Base-by-base conservation (phyloP, 169 alveolate genomes). In the Plasmodium berghei region DNA sequence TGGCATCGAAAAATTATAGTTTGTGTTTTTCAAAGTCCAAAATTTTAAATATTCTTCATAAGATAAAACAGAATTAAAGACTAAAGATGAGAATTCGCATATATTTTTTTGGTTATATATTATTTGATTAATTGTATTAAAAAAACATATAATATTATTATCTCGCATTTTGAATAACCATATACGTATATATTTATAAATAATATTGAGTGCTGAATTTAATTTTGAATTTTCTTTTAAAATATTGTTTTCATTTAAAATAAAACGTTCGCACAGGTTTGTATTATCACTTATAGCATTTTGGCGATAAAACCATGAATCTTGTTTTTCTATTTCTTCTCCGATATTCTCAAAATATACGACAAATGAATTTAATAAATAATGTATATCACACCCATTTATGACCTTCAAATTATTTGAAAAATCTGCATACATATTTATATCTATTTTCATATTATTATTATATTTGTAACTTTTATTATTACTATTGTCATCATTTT, bases 301-400 rank as follows among this genome's bases (percentile, higher is more conserved):
- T 2, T 24, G 28, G 18, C 80, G 52, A 59, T 86, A 86, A 86
- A 86, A 86, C 91, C 91, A 86, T 6, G 63, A 10, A 2, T 86
- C 87, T 16, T 61, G 55, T 64, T 86, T 77, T 24, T 86, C 87
- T 16, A 86, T 59, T 14, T 14, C 54, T 52, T 86, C 91, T 3
- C 91, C 91, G 1, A 86, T 75, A 54, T 86, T 86, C 61, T 86
- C 91, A 22, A 70, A 86, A 49, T 71, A 86, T 9, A 86, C 22
- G 10, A 66, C 40, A 70, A 86, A 52, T 14, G 87, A 70, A 54
- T 86, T 45, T 5, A 64, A 40, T 45, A 70, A 67, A 61, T 69
- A 83, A 49, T 69, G 69, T 48, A 83, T 58, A n/a, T 69, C 63
- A 61, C 62, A 56, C 16, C 42, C 59, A 52, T 58, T 20, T 22